Evolutionary conservation across 2,329 filamentous ascomycete genomes (phyloP), one percentile per base, ranked within the genome.

Genomic region (Rugonectria rugulosa): DNA sequence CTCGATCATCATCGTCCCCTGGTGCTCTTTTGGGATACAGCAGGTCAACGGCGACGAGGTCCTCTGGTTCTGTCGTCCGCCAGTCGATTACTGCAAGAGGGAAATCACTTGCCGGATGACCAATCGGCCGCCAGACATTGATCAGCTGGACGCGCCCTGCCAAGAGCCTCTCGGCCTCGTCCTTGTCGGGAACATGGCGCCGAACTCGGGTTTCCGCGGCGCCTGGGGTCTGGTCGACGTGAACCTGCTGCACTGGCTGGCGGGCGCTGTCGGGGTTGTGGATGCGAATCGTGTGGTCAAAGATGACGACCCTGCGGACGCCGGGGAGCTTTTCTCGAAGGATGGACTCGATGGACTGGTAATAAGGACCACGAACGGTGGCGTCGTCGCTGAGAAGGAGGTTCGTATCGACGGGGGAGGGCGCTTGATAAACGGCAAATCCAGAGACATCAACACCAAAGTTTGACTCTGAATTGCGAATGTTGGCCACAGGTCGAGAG

Each of bases 261-360:
- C 88, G 79, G 0, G 85, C 79, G 0, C 85, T 76, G 2, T 75
- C 70, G n/a, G 82, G 80, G 2, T 77, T 71, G 17, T 81, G 75
- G 6, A 82, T 75, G 2, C 88, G 81, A 62, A 91, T 87, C 0
- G 88, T 90, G 70, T 91, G 88, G 71, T 91, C 88, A 68, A 91
- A 91, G 55, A 90, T 87, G 56, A 86, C 79, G 10, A 91, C 80
- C 57, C 85, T 85, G 49, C 81, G 82, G 47, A 87, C 75, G 0
- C 78, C 81, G 0, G 80, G 76, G 0, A 89, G 75, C 38, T 82
- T 81, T 23, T 77, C 71, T 11, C 78, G 77, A 2, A 90, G 73
- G 1, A 89, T 70, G 0, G 73, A 68, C 61, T 88, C 84, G 2
- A 89, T 81, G 63, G 89, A 86, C 17, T 69, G 66, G 66, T 90